Base-by-base conservation (phyloP, 176 grass and related monocot species). In the Paspalum vaginatum region DNA sequence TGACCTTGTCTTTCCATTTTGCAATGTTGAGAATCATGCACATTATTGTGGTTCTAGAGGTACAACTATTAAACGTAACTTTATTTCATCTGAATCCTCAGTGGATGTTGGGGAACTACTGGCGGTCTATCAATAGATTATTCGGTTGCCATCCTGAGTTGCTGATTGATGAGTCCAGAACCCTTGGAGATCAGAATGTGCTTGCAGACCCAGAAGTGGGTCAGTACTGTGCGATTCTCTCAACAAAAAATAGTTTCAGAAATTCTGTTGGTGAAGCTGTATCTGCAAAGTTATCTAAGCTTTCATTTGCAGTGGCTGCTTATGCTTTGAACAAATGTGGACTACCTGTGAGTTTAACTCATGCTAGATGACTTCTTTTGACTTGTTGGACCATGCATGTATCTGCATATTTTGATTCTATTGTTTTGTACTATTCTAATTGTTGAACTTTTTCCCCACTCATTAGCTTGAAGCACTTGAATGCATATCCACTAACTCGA, bases 61-160 rank as follows among this genome's bases (percentile, higher is more conserved):
- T 63, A 70, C 61, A 22, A 68, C 79, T 20, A 53, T 83, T 61
- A 50, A 74, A 77, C 72, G 48, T 81, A 89, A 80, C 43, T 86
- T 26, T 27, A 58, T 66, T 79, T 88, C 53, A 65, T 78, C 72
- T 89, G 27, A 78, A 83, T 93, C 68, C 90, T 65, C 87, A 98
- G 95, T 98, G 90, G 95, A 98, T 64, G 71, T 85, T 98, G 64
- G 95, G 95, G 86, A 98, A 93, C 39, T 94, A 92, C 74, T 83
- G 60, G 39, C 68, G 84, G 75, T 91, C 95, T 55, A 78, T 94
- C 38, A 40, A 78, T 89, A 87, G 67, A 86, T 74, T 97, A 60
- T 77, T 97, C 74, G 77, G 86, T 61, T 83, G 49, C 57, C 68
- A 86, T 65, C 56, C 49, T 38, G 86, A 86, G 71, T 51, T 47